Conservation (phyloP, 495 filamentous ascomycete species). For the Daldinia concentrica region DNA sequence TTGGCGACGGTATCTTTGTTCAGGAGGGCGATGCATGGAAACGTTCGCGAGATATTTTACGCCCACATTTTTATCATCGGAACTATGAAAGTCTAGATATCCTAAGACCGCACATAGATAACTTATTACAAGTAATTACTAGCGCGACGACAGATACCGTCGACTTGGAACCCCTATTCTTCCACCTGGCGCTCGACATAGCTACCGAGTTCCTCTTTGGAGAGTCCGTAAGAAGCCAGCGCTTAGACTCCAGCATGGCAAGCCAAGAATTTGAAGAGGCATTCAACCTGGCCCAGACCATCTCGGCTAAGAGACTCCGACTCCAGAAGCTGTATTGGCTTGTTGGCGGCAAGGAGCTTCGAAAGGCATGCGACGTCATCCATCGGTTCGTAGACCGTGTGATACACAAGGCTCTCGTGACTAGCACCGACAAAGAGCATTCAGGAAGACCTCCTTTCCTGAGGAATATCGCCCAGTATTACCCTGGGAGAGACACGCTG, state of each 20-base stretch:
- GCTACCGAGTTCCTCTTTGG: conserved; percentile 80
- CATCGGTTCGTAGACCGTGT: conserved; percentile 49
- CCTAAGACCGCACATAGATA: conserved; percentile 69
- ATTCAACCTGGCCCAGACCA: conserved; percentile 46
- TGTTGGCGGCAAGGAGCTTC: conserved; percentile 43
- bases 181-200: conserved; percentile 70
- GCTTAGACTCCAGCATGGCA: conserved; percentile 31
- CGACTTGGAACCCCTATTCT: conserved; percentile 73
- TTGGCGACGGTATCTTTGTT: conserved; percentile 78
- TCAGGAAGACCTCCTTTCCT: conserved; percentile 32
- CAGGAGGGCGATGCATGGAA: conserved; percentile 72
- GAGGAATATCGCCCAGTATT: conserved; percentile 30
- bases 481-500: conserved; percentile 28
- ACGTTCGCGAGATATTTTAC: conserved; percentile 67
- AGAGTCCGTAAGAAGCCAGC: conserved; percentile 55
- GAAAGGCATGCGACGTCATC: conserved; percentile 45
- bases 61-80: conserved; percentile 69
- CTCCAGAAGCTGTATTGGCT: conserved; percentile 53
- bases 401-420: conserved; percentile 37
- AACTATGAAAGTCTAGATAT: conserved; percentile 68
- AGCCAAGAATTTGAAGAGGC: conserved; percentile 30
- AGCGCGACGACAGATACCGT: conserved; percentile 33
- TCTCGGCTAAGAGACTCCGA: conserved; percentile 45
- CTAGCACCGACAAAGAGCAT: conserved; percentile 1
- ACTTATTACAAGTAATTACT: conserved; percentile 46